Evolutionary conservation across 2,329 filamentous ascomycete species (phyloP), one percentile per base, ranked within the genome.

Genomic region (Venturia asperata): DNA sequence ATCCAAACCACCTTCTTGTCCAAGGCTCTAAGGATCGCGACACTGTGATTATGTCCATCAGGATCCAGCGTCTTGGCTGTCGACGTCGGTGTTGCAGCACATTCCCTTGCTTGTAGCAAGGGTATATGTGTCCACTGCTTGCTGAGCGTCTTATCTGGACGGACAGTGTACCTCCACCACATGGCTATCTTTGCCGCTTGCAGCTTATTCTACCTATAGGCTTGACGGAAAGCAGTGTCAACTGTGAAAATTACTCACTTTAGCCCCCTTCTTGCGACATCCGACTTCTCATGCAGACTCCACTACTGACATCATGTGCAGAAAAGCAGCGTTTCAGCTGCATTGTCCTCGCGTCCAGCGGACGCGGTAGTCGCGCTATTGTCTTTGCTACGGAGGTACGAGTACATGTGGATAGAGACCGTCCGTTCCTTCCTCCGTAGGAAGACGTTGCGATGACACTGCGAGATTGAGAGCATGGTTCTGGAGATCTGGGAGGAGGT

Each of bases 251-350:
- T 58, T 58, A 37, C 52, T 39, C 30, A n/a, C 30, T n/a, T 58
- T 58, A 37, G 52, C 27, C 52, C 27, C 52, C 21, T 5, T 24
- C 21, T 27, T 52, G n/a, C 47, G 27, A 52, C 47, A 52, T 52
- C 24, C n/a, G 47, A 52, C 47, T 7, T 52, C 24, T 10, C 52
- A 55, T 55, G 49, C 49, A 34, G 24, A 15, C 24, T 55, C 49
- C 49, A 55, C 49, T 55, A 55, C 49, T 58, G 52, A 58, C 52
- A 37, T 58, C 52, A 58, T 58, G 15, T 1, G 52, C 30, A 58
- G 27, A 34, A 19, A n/a, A 27, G 19, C 30, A 58, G 52, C 30
- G 52, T 58, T 34, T 34, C 24, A 56, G 49, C 49, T 24, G 49
- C 19, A 58, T 30, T 24, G 47, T 21, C 4, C 10, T 37, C 27